Evolutionary conservation across 441 rosid genomes (phyloP), one percentile per base, ranked within the genome.

Genomic region (Croton setiger): DNA sequence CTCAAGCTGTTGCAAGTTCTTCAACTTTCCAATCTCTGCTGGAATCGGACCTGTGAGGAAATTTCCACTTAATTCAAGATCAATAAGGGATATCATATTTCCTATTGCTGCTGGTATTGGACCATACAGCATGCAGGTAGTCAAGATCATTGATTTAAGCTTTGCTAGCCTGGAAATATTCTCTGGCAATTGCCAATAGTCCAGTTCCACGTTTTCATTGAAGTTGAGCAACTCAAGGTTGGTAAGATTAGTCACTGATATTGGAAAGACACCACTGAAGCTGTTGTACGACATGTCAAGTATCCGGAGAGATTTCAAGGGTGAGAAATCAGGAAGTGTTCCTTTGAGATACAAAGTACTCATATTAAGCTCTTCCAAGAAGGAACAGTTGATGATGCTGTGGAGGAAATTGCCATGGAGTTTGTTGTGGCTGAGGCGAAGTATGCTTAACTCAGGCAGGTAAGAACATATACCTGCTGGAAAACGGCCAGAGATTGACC

Each of bases 41-140:
- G 98, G 99, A 77, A 92, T 86, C 67, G 72, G 81, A 45, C 97
- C 94, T 5, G 66, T 55, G 47, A 94, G 84, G 72, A 76, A 86
- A 78, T 94, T 94, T 5, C 98, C 99, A 65, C 85, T 80, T 67
- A 94, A 78, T 67, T 94, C 97, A 43, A 94, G 96, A 82, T 94
- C 99, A 47, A 83, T 74, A 70, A 94, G 95, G 43, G 93, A 85
- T 44, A 87, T 84, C 92, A 92, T 78, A 74, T 85, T 86, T 37
- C 98, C 99, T 20, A 94, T 82, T 31, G 91, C 81, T 55, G 78
- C 69, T 0, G 98, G 99, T 63, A 92, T 90, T 41, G 71, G 80
- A 71, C 98, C 99, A 8, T 74, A 48, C 60, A 84, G 59, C 83
- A 37, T 75, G 81, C 96, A 92, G 4, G 97, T 92, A 45, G 82